phyloP scores from a whole-genome alignment of 1,284 basidiomycete genomes.

The Ustilago cynodontis region DNA sequence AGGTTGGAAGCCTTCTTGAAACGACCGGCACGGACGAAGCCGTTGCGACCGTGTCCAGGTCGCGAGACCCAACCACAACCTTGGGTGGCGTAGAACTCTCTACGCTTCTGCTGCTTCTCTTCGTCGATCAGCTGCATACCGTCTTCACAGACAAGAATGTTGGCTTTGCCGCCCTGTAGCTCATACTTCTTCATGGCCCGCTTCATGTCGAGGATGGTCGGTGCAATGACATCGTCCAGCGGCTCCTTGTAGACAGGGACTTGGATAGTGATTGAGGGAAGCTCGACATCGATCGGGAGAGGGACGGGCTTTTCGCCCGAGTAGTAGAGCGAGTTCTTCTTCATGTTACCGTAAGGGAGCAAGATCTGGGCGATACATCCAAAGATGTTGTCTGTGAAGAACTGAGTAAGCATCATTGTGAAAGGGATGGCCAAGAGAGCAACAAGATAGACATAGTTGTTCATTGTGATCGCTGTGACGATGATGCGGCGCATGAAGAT shows the following conservation, averaged over 20 bases:
- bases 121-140: slow-evolving; percentile 77
- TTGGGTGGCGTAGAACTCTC: slow-evolving; percentile 80
- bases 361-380: slow-evolving; percentile 67
- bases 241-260: slow-evolving; percentile 81
- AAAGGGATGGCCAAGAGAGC: slow-evolving; percentile 75
- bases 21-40: slow-evolving; percentile 82
- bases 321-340: slow-evolving; percentile 70
- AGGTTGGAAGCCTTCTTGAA: slow-evolving; percentile 92
- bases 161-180: slow-evolving; percentile 81
- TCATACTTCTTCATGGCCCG: slow-evolving; percentile 88
- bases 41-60: slow-evolving; percentile 78
- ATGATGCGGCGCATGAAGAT: slow-evolving; percentile 77
- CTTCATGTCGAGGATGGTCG: slow-evolving; percentile 82
- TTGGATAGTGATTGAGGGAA: slow-evolving; percentile 82
- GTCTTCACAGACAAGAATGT: slow-evolving; percentile 83
- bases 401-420: slow-evolving; percentile 78
- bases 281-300: slow-evolving; percentile 58
- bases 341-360: slow-evolving; percentile 78
- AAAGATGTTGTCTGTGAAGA: slow-evolving; percentile 76
- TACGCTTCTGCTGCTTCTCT: slow-evolving; percentile 78
- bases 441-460: slow-evolving; percentile 76
- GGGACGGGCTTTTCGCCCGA: slow-evolving; percentile 66
- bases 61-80: slow-evolving; percentile 86
- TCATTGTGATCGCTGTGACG: slow-evolving; percentile 79
- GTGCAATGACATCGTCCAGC: slow-evolving; percentile 73